Base-by-base conservation (phyloP, 768 basidiomycete species). In the Imleria badia region DNA sequence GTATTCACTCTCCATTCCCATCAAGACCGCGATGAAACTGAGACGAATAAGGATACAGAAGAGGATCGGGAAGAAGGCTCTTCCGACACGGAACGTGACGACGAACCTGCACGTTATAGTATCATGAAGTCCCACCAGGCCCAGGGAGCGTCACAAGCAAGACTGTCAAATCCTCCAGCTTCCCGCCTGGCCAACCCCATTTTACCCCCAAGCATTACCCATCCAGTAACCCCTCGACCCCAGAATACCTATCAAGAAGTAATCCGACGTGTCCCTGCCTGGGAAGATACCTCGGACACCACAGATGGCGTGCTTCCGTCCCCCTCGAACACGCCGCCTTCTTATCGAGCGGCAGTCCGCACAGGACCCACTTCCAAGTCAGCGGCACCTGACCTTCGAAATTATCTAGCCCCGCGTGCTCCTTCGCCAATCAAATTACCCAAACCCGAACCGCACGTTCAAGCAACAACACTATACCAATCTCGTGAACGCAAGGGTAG, bases 251-350 rank as follows among this genome's bases (percentile, higher is more conserved):
- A 46, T 52, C 59, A 54, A 13, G 52, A 48, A 7, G 46, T 43
- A 29, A 22, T 51, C 53, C 59, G 56, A 31, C 60, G 45, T 23
- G 49, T 60, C 9, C 58, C 51, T 30, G 17, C 54, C 14, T 78
- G 75, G 76, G 76, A 73, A 29, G 71, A 72, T 51, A 64, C 66
- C 34, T 70, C 72, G 23, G 76, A 78, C 31, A 73, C 61, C 34
- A 74, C 72, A 20, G 72, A 69, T 34, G 73, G 67, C 13, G 54
- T 65, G 26, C 60, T 57, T 50, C 48, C 62, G 11, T 67, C 73
- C 3, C 69, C 70, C 52, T 72, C 80, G 14, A 77, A 73, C 50
- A 76, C 72, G 17, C 78, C 78, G 4, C 81, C 81, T 30, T 79
- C 81, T 30, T 81, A 84, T 65, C 73, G 75, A 47, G 73, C 78